These are phyloP conservation scores for Eucalyptus melliodora DNA, from an alignment of 345 rosid genomes.

Conservation along the genomic window DNA sequence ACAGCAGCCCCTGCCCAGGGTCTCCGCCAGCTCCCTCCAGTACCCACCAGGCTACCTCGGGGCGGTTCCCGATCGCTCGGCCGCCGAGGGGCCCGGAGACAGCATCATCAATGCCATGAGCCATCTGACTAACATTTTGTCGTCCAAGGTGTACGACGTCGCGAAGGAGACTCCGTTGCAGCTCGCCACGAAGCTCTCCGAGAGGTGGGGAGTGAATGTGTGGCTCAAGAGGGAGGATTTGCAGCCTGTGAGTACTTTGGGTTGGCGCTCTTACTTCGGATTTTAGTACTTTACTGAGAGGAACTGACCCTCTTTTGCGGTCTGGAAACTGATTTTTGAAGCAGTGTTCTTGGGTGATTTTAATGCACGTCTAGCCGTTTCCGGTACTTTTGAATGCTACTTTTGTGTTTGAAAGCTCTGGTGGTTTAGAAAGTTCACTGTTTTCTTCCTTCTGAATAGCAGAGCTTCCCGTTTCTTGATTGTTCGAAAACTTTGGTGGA, in stretches of 20 bases:
- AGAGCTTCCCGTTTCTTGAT: background rate
- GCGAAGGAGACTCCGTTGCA: constrained; percentile 75
- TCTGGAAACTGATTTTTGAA: background rate
- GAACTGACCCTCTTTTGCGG: background rate
- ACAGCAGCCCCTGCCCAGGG: constrained; percentile 5
- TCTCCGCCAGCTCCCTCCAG: constrained; percentile 50
- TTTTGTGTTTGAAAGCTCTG: background rate
- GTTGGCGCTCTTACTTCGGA: background rate
- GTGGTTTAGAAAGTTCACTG: background rate
- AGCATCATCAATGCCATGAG: constrained; percentile 35
- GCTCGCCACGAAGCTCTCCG: constrained; percentile 55
- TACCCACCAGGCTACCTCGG: constrained; percentile 76
- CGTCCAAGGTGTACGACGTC: constrained; percentile 72
- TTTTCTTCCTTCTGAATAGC: background rate
- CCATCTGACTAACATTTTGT: constrained; percentile 56
- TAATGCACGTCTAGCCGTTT: background rate
- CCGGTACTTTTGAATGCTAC: background rate
- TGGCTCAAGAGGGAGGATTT: constrained; percentile 84
- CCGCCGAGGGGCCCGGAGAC: constrained; percentile 2
- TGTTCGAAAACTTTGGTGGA: background rate
- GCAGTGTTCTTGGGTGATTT: background rate
- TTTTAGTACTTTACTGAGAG: background rate
- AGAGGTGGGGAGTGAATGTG: constrained; percentile 48
- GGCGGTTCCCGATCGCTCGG: constrained; percentile 46
- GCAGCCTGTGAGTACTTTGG: constrained; percentile 51